phyloP scores from a whole-genome alignment of 805 yeast species.

The Lipomyces starkeyi region DNA sequence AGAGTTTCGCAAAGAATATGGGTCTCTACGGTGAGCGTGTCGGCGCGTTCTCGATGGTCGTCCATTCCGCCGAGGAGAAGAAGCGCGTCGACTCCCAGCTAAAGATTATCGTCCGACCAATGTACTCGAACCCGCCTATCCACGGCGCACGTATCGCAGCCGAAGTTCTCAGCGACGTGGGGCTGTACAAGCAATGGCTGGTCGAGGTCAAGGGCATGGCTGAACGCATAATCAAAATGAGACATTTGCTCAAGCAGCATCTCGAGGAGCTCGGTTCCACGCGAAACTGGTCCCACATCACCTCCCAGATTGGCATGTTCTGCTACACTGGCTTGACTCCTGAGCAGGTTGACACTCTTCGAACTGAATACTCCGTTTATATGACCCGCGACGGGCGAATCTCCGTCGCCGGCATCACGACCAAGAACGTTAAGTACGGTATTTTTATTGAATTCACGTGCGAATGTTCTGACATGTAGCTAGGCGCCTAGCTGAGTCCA shows the following conservation, averaged over 20 bases:
- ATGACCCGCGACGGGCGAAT: constrained; percentile 91
- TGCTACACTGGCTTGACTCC: constrained; percentile 82
- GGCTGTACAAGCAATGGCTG: constrained; percentile 76
- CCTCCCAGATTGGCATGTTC: constrained; percentile 95
- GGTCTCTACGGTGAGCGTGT: constrained; percentile 96
- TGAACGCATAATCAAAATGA: constrained; percentile 74
- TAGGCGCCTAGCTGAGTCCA: constrained; percentile 48
- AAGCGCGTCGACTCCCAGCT: constrained; percentile 75
- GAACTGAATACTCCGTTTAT: constrained; percentile 76
- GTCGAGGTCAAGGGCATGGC: constrained; percentile 78
- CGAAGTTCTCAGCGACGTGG: constrained; percentile 66
- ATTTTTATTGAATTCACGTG: neutral
- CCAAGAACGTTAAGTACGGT: constrained; percentile 70
- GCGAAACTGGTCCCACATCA: constrained; percentile 83
- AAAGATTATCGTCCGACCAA: constrained; percentile 81
- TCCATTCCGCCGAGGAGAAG: constrained; percentile 54
- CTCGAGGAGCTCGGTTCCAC: constrained; percentile 61
- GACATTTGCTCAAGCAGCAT: constrained; percentile 65
- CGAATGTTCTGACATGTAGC: neutral
- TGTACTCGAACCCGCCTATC: constrained; percentile 92
- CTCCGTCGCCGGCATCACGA: constrained; percentile 87
- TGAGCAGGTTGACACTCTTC: constrained; percentile 73
- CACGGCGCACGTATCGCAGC: constrained; percentile 92
- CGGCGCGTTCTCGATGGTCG: constrained; percentile 73
- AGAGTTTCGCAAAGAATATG: constrained; percentile 93